A percentile compares a stretch with the other conserved stretches of the same genome.
Conservation (phyloP, 352 stramenopile species). For the Globisporangium acanthophoron region DNA sequence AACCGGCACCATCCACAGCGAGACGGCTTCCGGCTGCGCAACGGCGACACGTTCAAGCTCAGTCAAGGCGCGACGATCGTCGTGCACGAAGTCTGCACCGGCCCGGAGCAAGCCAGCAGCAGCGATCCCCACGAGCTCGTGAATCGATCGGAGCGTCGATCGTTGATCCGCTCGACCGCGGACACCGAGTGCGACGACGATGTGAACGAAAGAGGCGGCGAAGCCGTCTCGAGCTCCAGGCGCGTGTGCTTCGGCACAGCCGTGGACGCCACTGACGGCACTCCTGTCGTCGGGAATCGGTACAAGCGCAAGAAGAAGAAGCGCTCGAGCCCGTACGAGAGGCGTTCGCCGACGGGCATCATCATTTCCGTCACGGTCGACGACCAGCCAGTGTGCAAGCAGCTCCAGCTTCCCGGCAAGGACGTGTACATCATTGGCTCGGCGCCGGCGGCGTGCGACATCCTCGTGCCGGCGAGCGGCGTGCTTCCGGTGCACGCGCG, state of each 20-base stretch:
- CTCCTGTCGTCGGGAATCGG: slow-evolving; percentile 32
- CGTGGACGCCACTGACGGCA: slow-evolving; percentile 23
- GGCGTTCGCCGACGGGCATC: slow-evolving; percentile 9
- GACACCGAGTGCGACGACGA: slow-evolving; percentile 1
- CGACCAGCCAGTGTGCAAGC: slow-evolving; percentile 15
- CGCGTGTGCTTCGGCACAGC: slow-evolving; percentile 25
- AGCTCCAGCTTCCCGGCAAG: slow-evolving; percentile 21
- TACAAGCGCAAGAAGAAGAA: slow-evolving; percentile 40
- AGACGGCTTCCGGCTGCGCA: slow-evolving; percentile 55
- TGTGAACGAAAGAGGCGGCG: background rate
- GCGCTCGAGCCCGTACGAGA: slow-evolving; percentile 4
- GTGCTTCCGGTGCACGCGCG: slow-evolving; percentile 51
- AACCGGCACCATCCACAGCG: slow-evolving; percentile 64
- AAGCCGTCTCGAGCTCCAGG: background rate
- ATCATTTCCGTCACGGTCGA: slow-evolving; percentile 6
- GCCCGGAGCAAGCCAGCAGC: background rate
- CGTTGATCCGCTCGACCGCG: slow-evolving; percentile 2
- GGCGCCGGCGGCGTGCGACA: slow-evolving; percentile 40
- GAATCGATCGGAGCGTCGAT: background rate
- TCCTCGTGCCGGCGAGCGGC: slow-evolving; percentile 36
- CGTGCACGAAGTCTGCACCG: slow-evolving; percentile 23
- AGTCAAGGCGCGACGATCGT: slow-evolving; percentile 19
- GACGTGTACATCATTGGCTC: slow-evolving; percentile 48
- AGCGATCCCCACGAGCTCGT: background rate
- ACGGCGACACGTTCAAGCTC: slow-evolving; percentile 44